Evolutionary conservation across 208 protist species (phyloP), one percentile per base, ranked within the genome.

Genomic region (Wallacemonas sp.): DNA sequence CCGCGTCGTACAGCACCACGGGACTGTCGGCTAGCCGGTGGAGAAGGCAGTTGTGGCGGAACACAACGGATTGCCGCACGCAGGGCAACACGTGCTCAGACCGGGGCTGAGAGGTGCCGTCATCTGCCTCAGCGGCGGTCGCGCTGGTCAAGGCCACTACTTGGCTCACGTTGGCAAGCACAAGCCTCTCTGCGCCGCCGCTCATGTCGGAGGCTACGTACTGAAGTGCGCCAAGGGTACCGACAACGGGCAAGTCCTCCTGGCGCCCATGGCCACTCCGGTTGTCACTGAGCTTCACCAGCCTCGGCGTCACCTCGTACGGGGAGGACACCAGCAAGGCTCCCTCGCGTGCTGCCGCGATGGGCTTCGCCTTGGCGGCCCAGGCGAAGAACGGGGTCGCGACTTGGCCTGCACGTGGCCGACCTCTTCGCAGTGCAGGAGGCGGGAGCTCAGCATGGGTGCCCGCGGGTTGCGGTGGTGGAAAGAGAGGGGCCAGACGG

Each of bases 261-360:
- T 63, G 41, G 1, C 53, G 66, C 27, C 75, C 78, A 22, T 62
- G 65, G 21, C 59, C 56, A 0, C 67, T 53, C 30, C 51, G 51
- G 51, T 58, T 4, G n/a, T 53, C 77, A 12, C 44, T 34, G 17
- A 82, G 68, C 62, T 83, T 86, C 5, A 82, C 41, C 0, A 79
- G 44, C 11, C 71, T 54, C n/a, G 70, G 46, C 1, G 68, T 63
- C n/a, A 44, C 33, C 62, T 86, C 84, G 22, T 83, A 87, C 12
- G 68, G 72, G 24, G 80, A 83, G 34, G 77, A 79, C 58, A 78
- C 81, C 5, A 90, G 39, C 47, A 90, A 55, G 22, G 55, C 68
- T 11, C 77, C 78, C 42, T 85, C 72, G 1, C 62, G 45, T 30
- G 75, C 63, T 11, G 68, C 67, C 17, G 67, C 71, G 8, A 87